phyloP scores from a whole-genome alignment of 129 eudicot species.

The Artemisia argyi region DNA sequence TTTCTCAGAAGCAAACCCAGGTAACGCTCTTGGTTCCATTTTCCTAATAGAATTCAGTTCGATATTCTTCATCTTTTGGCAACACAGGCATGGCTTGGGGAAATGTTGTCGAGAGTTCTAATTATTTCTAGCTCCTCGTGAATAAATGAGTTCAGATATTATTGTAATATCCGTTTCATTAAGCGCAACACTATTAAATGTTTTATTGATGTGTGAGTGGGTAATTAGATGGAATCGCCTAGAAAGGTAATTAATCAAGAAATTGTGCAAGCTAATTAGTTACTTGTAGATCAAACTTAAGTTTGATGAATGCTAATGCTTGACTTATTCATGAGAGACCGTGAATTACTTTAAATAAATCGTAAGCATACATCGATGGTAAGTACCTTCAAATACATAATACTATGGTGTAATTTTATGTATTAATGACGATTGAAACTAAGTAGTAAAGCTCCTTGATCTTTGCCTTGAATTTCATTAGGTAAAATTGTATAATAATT shows the following conservation, averaged over 20 bases:
- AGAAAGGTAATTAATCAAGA: constrained; percentile 4
- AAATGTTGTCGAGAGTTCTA: neutral
- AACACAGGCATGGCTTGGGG: neutral
- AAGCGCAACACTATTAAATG: neutral
- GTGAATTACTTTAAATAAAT: neutral
- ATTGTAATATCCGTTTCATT: neutral
- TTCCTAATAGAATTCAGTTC: neutral
- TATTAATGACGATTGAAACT: neutral
- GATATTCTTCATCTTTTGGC: neutral
- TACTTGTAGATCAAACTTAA: neutral
- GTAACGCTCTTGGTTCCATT: constrained; percentile 32
- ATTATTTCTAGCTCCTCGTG: neutral
- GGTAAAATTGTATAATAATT: neutral
- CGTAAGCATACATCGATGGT: too few relatives aligned
- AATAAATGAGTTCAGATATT: neutral
- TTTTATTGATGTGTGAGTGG: neutral
- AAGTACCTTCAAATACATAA: too few relatives aligned
- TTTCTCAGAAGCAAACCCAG: constrained; percentile 74
- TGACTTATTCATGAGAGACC: neutral
- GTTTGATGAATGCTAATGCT: neutral
- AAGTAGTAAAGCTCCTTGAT: neutral
- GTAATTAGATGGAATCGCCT: neutral
- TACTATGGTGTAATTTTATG: too few relatives aligned
- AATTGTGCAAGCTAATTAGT: neutral
- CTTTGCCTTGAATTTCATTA: neutral